Percentiles rank a stretch among this genome's conserved stretches.
phyloP scores from a whole-genome alignment of 1,284 basidiomycete genomes.

The Vanrija humicola region DNA sequence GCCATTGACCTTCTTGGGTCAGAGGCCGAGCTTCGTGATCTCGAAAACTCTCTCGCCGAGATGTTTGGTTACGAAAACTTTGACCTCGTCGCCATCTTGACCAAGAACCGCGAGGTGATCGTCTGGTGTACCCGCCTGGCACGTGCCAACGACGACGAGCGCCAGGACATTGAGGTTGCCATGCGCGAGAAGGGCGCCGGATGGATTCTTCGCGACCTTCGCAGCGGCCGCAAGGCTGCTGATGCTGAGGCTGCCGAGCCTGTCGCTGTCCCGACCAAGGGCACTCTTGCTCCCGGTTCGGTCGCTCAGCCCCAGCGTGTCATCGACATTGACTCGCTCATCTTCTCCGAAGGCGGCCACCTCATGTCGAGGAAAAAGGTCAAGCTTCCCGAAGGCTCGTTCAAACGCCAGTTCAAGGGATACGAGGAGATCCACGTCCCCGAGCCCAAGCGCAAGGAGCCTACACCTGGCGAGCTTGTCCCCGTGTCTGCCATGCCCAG shows the following conservation, averaged over 20 bases:
- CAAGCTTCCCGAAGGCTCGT: conserved; percentile 93
- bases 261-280: conserved; percentile 70
- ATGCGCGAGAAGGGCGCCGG: conserved; percentile 97
- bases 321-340: conserved; percentile 90
- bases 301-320: conserved; percentile 79
- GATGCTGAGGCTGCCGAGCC: conserved; percentile 52
- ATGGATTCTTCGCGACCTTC: conserved; percentile 88
- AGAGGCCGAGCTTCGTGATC: conserved; percentile 84
- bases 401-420: conserved; percentile 94
- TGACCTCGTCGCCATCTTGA: conserved; percentile 82
- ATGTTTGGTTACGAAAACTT: conserved; percentile 91
- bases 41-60: conserved; percentile 96
- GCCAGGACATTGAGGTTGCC: conserved; percentile 90
- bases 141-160: conserved; percentile 82
- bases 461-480: conserved; percentile 65
- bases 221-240: conserved; percentile 61
- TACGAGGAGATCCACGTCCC: conserved; percentile 99
- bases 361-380: conserved; percentile 98
- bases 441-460: conserved; percentile 75
- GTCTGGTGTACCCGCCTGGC: conserved; percentile 98
- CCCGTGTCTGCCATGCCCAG: conserved; percentile 69
- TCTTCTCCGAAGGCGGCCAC: conserved; percentile 92
- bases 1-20: conserved; percentile 86
- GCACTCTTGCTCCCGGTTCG: conserved; percentile 82
- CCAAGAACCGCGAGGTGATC: conserved; percentile 92